Conservation (phyloP, 106 monocot species). For the Apostasia shenzhenica region DNA sequence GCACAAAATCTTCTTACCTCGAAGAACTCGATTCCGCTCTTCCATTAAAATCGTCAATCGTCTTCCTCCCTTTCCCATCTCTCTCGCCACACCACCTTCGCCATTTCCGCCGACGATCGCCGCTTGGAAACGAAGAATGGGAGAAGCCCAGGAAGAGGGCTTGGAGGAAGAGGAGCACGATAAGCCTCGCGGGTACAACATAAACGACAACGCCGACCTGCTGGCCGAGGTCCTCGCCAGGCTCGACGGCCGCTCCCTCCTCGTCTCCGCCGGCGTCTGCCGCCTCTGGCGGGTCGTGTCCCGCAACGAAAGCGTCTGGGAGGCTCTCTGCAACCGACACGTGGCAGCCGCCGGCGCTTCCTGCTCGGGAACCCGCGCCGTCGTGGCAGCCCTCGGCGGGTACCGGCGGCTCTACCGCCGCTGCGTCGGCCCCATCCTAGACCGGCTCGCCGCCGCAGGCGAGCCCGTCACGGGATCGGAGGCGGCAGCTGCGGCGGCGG, state of each 20-base stretch:
- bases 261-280: constrained; percentile 18
- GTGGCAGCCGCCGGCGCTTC: background rate
- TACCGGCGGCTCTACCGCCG: constrained; percentile 7
- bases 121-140: background rate
- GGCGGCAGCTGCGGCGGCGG: constrained; percentile 5
- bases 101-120: background rate
- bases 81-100: background rate
- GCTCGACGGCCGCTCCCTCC: constrained; percentile 21
- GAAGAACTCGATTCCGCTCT: too few species aligned
- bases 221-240: constrained; percentile 13
- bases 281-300: constrained; percentile 11
- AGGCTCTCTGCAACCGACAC: constrained; percentile 20
- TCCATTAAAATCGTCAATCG: too few species aligned
- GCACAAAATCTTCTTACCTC: too few species aligned
- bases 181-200: constrained; percentile 8
- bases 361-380: constrained; percentile 1
- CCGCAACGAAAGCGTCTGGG: constrained; percentile 24
- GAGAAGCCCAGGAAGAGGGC: background rate
- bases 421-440: constrained; percentile 23
- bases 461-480: constrained; percentile 1
- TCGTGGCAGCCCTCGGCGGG: constrained; percentile 13
- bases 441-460: constrained; percentile 2
- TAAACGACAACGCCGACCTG: constrained; percentile 20
- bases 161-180: background rate
- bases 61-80: background rate